These are phyloP conservation scores for Cylindrotheca closterium DNA, from an alignment of 108 stramenopile genomes.

Conservation along the genomic window DNA sequence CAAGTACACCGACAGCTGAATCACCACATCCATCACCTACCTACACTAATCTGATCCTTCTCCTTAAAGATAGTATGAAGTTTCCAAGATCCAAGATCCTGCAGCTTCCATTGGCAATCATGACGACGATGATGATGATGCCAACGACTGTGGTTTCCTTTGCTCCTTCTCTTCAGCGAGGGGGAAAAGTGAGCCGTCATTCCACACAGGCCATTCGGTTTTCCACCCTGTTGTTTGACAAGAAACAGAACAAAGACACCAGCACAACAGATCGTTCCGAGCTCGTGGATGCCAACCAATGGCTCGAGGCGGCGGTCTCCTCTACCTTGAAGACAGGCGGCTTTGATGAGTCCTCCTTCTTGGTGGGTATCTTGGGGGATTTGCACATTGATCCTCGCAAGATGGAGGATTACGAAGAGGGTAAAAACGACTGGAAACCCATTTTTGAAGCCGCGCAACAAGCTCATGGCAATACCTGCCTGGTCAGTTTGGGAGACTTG, in stretches of 20 bases:
- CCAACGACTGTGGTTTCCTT: too few species aligned
- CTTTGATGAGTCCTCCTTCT: conserved; percentile 8
- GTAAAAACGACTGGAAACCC: conserved; percentile 40
- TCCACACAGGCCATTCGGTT: too few species aligned
- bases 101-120: too few species aligned
- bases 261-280: background rate
- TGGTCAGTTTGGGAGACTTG: conserved; percentile 50
- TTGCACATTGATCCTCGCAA: conserved; percentile 84
- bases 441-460: conserved; percentile 61
- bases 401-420: conserved; percentile 66
- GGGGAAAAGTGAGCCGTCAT: too few species aligned
- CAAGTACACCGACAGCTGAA: too few species aligned
- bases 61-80: too few species aligned
- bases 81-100: too few species aligned
- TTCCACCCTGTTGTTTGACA: too few species aligned
- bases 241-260: background rate
- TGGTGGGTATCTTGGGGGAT: conserved; percentile 73
- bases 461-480: conserved; percentile 44
- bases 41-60: too few species aligned
- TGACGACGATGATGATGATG: too few species aligned
- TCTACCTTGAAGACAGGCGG: conserved; percentile 7
- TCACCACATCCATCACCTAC: too few species aligned
- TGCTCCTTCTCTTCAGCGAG: too few species aligned
- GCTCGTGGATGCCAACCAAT: background rate
- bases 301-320: background rate